A percentile compares a stretch with the other conserved stretches of the same genome.
These are phyloP conservation scores for Phaeotremella fagi DNA, from an alignment of 768 basidiomycete species.

Conservation along the genomic window DNA sequence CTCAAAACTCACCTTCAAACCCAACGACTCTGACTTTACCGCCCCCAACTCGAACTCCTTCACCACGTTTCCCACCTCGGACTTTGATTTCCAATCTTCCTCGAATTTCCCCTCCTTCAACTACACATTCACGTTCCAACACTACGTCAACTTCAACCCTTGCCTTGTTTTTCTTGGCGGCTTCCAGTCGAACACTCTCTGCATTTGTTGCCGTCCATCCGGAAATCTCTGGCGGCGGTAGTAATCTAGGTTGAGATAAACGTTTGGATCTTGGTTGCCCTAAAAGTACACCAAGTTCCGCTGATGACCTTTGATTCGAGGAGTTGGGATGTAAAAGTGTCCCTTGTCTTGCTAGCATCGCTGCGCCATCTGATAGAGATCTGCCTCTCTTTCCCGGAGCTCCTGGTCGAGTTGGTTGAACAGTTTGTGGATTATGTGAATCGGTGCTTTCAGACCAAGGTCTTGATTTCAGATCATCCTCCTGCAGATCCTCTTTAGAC, in stretches of 20 bases:
- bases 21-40: slow-evolving; percentile 79
- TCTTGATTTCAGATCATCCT: slow-evolving; percentile 16
- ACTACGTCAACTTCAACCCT: slow-evolving; percentile 77
- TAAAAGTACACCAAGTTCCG: slow-evolving; percentile 43
- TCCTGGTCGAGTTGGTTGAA: slow-evolving; percentile 4
- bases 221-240: slow-evolving; percentile 33
- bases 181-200: slow-evolving; percentile 65
- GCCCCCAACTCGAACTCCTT: slow-evolving; percentile 59
- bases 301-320: slow-evolving; percentile 33
- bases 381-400: slow-evolving; percentile 19
- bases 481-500: neutral
- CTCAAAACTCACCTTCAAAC: slow-evolving; percentile 60
- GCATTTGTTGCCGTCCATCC: slow-evolving; percentile 43
- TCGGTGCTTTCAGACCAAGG: slow-evolving; percentile 33
- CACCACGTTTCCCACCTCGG: slow-evolving; percentile 57
- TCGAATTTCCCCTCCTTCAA: slow-evolving; percentile 70
- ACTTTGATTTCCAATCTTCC: slow-evolving; percentile 68
- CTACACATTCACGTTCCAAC: slow-evolving; percentile 67
- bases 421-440: slow-evolving; percentile 11
- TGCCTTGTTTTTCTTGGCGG: slow-evolving; percentile 52
- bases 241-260: slow-evolving; percentile 29
- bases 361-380: slow-evolving; percentile 40
- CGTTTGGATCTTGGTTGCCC: slow-evolving; percentile 30
- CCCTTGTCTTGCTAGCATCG: slow-evolving; percentile 41
- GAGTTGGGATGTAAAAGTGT: slow-evolving; percentile 44